phyloP scores from a whole-genome alignment of 371 early-diverging fungal genomes.

The Haplosporangium sp. region DNA sequence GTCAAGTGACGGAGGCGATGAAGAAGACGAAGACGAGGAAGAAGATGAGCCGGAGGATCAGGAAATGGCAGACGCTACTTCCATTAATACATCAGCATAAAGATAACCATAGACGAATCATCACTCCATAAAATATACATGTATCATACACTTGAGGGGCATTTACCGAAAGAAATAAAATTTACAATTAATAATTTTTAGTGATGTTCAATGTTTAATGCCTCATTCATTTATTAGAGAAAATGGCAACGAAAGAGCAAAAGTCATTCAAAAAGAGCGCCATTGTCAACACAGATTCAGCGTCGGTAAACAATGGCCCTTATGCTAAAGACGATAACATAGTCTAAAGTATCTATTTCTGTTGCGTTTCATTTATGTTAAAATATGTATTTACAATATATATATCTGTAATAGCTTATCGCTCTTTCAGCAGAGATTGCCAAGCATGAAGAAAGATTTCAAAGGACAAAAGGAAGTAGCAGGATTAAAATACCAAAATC shows the following conservation, averaged over 20 bases:
- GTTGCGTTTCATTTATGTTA: not conserved
- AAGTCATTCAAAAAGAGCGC: constrained; percentile 29
- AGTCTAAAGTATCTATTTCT: not conserved
- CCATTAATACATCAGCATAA: not conserved
- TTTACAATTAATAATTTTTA: no score
- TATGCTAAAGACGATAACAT: not conserved
- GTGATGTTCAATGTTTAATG: no score
- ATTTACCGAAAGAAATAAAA: no score
- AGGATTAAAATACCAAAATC: constrained; percentile 32
- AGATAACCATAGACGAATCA: not conserved
- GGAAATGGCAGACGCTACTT: constrained; percentile 36
- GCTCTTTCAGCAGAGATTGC: constrained; percentile 47
- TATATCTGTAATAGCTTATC: constrained; percentile 21
- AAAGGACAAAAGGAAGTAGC: constrained; percentile 22
- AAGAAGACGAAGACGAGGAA: constrained; percentile 33
- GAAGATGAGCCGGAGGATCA: constrained; percentile 40
- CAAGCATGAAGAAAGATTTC: constrained; percentile 40
- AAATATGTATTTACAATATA: not conserved
- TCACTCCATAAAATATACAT: not conserved
- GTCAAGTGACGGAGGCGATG: constrained; percentile 22
- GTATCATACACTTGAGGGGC: constrained; percentile 9
- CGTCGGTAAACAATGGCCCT: constrained; percentile 18
- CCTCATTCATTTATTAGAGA: no score
- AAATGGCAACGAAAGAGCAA: constrained; percentile 22
- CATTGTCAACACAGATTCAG: constrained; percentile 25